Evolutionary conservation across 192 early-diverging fungal genomes (phyloP), one percentile per base, ranked within the genome.

Genomic region (Umbelopsis isabellina): DNA sequence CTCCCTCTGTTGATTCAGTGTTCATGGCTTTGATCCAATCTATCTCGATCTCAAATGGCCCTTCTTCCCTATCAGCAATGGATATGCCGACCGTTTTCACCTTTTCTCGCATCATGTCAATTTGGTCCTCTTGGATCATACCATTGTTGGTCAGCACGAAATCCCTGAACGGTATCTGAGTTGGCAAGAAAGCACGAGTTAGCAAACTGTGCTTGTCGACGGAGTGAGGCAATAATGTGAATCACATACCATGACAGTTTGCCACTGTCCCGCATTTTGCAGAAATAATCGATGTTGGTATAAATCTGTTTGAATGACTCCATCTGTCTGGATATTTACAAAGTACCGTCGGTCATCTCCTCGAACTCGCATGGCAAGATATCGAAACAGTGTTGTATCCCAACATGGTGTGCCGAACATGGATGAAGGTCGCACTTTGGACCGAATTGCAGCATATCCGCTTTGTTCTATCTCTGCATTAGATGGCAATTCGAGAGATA

Each of bases 211-310:
- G 35, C 20, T 45, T 15, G 21, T 46, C 3, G 27, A 30, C 27
- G 1, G 27, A 13, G 46, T 15, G 30, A 30, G 22, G 20, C n/a
- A n/a, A 48, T 45, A 55, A 52, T 20, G 22, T 15, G 35, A 51
- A n/a, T 22, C 13, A 33, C 70, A 77, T 83, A 93, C 93, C 79
- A 96, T 83, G 30, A 95, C 84, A 23, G 86, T 91, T 84, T 98
- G 95, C 95, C 95, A 98, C 73, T 91, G 85, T 2, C 95, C 95
- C 3, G 95, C 95, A 4, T 81, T 91, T 61, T 91, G 83, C 49
- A 96, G 87, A 69, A 94, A 93, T 67, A 98, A 68, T 52, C 96
- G 85, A 79, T 98, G 97, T 77, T 98, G 97, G 84, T 93, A 97
- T 23, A 97, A 84, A 79, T 95, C 92, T 0, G 93, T 90, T 44